These are phyloP conservation scores for Hanseniaspora uvarum DNA, from an alignment of 1,139 yeast species.

Conservation along the genomic window DNA sequence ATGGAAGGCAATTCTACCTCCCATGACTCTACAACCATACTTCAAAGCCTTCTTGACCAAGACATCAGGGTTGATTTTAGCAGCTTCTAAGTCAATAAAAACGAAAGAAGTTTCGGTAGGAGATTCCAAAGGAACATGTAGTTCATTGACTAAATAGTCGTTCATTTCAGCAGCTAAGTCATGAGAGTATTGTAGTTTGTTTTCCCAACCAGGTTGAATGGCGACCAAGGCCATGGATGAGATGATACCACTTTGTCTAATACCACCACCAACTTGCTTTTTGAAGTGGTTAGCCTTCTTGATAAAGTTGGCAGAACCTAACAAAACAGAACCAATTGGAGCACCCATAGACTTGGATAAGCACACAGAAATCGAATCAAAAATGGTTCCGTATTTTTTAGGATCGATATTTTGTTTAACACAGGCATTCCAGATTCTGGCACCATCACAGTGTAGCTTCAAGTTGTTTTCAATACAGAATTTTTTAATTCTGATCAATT, in stretches of 20 bases:
- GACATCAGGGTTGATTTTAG: constrained; percentile 49
- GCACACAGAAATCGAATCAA: constrained; percentile 84
- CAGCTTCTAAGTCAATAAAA: constrained; percentile 55
- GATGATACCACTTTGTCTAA: constrained; percentile 79
- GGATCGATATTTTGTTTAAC: constrained; percentile 58
- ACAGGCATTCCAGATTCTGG: constrained; percentile 87
- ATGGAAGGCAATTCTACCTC: constrained; percentile 74
- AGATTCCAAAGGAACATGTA: constrained; percentile 49
- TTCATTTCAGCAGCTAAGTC: constrained; percentile 60
- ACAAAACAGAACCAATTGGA: constrained; percentile 84
- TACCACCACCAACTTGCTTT: constrained; percentile 92
- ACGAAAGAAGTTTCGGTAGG: constrained; percentile 87
- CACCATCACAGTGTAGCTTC: constrained; percentile 81
- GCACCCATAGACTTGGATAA: constrained; percentile 88
- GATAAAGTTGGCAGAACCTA: constrained; percentile 53
- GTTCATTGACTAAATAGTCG: constrained; percentile 41
- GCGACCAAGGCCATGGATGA: constrained; percentile 75
- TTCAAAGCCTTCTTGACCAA: constrained; percentile 49
- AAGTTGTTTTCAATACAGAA: constrained; percentile 60
- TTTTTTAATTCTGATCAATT: constrained; percentile 57
- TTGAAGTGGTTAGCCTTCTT: constrained; percentile 74
- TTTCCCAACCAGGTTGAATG: constrained; percentile 59
- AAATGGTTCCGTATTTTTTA: constrained; percentile 61
- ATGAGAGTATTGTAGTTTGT: constrained; percentile 50
- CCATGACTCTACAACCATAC: constrained; percentile 57